phyloP scores from a whole-genome alignment of 192 early-diverging fungal species.

The Backusella mclennaniae region DNA sequence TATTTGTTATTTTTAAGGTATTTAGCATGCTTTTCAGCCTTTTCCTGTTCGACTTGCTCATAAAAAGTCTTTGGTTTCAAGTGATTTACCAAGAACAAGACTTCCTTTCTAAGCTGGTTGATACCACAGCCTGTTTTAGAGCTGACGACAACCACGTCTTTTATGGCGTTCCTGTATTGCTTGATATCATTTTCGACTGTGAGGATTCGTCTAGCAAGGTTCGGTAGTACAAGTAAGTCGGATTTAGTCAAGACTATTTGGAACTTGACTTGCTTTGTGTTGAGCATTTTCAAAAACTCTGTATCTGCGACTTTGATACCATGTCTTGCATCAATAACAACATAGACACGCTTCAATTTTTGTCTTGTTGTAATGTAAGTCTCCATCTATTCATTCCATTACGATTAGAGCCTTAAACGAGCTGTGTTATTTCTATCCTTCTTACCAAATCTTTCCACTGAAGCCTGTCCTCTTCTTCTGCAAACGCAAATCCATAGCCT shows the following conservation, averaged over 20 bases:
- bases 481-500: conserved; percentile 81
- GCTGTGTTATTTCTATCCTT: neutral
- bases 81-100: conserved; percentile 35
- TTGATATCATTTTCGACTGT: conserved; percentile 44
- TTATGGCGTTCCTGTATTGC: conserved; percentile 36
- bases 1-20: conserved; percentile 4
- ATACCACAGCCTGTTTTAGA: conserved; percentile 57
- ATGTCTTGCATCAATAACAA: conserved; percentile 78
- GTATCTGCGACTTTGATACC: conserved; percentile 60
- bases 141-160: conserved; percentile 62
- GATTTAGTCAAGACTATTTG: conserved; percentile 72
- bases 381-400: conserved; percentile 53
- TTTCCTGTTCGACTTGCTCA: neutral
- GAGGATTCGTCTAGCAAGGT: conserved; percentile 61
- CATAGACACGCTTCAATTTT: conserved; percentile 59
- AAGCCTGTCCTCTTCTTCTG: conserved; percentile 53
- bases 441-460: conserved; percentile 61
- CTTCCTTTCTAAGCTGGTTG: conserved; percentile 69
- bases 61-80: conserved; percentile 14
- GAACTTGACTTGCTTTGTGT: conserved; percentile 44
- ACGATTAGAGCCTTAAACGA: neutral
- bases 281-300: conserved; percentile 51
- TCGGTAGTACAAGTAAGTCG: conserved; percentile 60
- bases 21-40: conserved; percentile 2
- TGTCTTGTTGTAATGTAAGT: conserved; percentile 56